Conservation (phyloP, 2,329 filamentous ascomycete genomes). For the Sporothrix dimorphospora region DNA sequence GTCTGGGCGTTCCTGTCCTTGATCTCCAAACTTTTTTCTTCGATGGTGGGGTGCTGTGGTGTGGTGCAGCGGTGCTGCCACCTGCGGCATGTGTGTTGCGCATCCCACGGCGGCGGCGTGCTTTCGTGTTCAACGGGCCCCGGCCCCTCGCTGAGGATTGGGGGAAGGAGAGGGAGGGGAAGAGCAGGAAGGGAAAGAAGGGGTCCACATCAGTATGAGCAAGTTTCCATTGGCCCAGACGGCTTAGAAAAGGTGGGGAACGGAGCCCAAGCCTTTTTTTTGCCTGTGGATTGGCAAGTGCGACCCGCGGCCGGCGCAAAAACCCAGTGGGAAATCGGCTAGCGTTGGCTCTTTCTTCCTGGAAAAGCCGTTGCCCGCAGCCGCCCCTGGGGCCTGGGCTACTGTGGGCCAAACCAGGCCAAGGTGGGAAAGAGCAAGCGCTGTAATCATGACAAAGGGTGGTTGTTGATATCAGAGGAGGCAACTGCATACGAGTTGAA, state of each 20-base stretch:
- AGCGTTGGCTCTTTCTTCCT: background rate
- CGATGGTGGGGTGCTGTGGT: conserved; percentile 15
- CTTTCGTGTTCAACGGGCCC: background rate
- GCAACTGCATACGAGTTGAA: background rate
- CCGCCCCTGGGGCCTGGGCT: background rate
- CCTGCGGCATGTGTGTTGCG: background rate
- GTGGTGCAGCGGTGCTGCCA: no score
- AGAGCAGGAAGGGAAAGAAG: no score
- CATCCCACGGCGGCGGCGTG: conserved; percentile 10
- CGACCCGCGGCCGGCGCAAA: conserved; percentile 9
- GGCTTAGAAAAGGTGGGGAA: conserved; percentile 12
- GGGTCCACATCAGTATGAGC: conserved; percentile 29
- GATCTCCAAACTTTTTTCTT: conserved; percentile 13
- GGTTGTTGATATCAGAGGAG: conserved; percentile 18
- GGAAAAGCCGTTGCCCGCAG: background rate
- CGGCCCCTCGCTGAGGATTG: background rate
- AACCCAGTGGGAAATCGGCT: background rate
- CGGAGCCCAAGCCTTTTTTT: background rate
- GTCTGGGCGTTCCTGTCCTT: background rate
- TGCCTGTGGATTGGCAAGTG: background rate
- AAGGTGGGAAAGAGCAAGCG: conserved; percentile 1
- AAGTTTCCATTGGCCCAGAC: conserved; percentile 34
- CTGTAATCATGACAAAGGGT: background rate
- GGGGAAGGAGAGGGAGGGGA: conserved; percentile 4
- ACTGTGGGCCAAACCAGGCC: no score